phyloP scores from a whole-genome alignment of 2,329 filamentous ascomycete species.

The Lachnellula hyalina region DNA sequence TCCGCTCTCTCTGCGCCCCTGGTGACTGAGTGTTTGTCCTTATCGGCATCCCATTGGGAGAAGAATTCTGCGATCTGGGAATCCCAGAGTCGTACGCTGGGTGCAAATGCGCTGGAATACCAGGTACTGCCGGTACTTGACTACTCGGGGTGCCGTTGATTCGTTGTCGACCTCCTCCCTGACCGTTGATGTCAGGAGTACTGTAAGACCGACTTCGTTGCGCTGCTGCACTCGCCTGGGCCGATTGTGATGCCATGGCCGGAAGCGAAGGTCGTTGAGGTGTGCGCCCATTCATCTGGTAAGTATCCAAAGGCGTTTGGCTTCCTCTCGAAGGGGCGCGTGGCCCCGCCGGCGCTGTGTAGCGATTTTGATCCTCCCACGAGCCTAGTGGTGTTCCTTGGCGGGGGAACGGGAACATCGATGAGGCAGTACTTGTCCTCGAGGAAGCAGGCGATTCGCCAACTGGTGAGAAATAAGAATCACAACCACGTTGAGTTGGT shows the following conservation, averaged over 20 bases:
- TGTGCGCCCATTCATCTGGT: slow-evolving; percentile 57
- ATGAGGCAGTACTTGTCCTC: slow-evolving; percentile 68
- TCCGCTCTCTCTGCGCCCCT: slow-evolving; percentile 57
- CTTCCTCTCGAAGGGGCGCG: slow-evolving; percentile 76
- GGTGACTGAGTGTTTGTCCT: slow-evolving; percentile 68
- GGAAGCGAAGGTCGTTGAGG: slow-evolving; percentile 76
- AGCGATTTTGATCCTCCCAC: slow-evolving; percentile 72
- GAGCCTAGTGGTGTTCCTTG: slow-evolving; percentile 61
- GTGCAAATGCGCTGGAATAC: slow-evolving; percentile 67
- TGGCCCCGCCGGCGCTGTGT: slow-evolving; percentile 82
- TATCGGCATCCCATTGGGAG: slow-evolving; percentile 64
- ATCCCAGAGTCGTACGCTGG: slow-evolving; percentile 56
- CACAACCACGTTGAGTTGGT: slow-evolving; percentile 34
- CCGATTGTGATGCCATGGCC: slow-evolving; percentile 54
- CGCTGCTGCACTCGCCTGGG: slow-evolving; percentile 46
- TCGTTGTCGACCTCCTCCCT: slow-evolving; percentile 50
- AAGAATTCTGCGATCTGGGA: slow-evolving; percentile 76
- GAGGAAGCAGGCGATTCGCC: slow-evolving; percentile 74
- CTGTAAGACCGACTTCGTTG: slow-evolving; percentile 85
- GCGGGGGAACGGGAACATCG: slow-evolving; percentile 76
- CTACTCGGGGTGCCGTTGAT: slow-evolving; percentile 46
- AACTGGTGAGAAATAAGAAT: slow-evolving; percentile 91
- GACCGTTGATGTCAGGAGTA: slow-evolving; percentile 85
- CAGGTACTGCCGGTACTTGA: slow-evolving; percentile 64
- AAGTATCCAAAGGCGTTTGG: slow-evolving; percentile 55